phyloP scores from a whole-genome alignment of 1,139 yeast species.

The Insectozyma bohioensis region DNA sequence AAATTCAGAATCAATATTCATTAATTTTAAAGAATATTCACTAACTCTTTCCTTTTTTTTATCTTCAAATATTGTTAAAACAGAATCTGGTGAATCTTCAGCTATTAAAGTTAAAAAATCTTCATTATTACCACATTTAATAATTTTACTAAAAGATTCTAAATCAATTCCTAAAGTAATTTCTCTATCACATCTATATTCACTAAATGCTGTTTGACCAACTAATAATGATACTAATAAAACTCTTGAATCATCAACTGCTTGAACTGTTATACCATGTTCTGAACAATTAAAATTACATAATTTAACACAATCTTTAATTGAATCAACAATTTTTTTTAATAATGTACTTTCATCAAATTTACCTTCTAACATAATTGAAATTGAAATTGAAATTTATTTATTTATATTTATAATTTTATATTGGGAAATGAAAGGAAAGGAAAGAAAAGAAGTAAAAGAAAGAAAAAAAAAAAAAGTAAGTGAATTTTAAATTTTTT shows the following conservation, averaged over 20 bases:
- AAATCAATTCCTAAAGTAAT: constrained; percentile 90
- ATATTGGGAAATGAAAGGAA: too few relatives aligned
- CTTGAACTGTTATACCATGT: constrained; percentile 93
- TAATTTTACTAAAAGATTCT: constrained; percentile 80
- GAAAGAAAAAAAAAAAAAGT: too few relatives aligned
- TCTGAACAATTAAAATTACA: constrained; percentile 97
- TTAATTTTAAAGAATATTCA: constrained; percentile 86
- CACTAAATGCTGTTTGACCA: constrained; percentile 87
- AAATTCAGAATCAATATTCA: constrained; percentile 96
- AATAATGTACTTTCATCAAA: constrained; percentile 89
- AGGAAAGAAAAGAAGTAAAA: too few relatives aligned
- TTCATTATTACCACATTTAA: constrained; percentile 88
- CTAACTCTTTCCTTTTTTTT: constrained; percentile 86
- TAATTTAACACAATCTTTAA: constrained; percentile 88
- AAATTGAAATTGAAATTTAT: too few relatives aligned
- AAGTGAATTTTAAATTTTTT: too few relatives aligned
- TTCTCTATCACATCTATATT: constrained; percentile 94
- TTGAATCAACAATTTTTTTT: constrained; percentile 89
- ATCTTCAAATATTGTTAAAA: constrained; percentile 86
- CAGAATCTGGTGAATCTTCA: constrained; percentile 85
- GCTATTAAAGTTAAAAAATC: constrained; percentile 89
- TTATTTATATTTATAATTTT: too few relatives aligned
- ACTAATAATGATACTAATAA: constrained; percentile 84
- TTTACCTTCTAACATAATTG: constrained; percentile 94
- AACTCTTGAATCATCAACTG: constrained; percentile 97